Base-by-base conservation (phyloP, 345 rosid species). In the Populus tremula region DNA sequence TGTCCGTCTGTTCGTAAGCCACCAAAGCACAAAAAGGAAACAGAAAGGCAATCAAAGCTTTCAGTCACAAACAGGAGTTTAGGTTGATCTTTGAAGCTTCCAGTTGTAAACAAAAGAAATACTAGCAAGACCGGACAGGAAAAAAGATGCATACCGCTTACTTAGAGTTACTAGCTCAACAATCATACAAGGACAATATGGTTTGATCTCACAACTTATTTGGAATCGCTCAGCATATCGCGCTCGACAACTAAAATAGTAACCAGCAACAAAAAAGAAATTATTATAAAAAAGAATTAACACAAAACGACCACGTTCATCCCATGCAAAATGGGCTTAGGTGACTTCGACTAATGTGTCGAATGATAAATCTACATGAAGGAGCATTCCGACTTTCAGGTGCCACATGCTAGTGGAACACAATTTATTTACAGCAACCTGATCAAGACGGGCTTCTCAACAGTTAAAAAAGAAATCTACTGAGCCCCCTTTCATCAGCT, bases 351-450 rank as follows among this genome's bases (percentile, higher is more conserved):
- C 75, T 1, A 54, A 13, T 23, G 31, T 39, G 50, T 20, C 72
- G 18, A 27, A 65, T 17, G 69, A 16, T 31, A 31, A 69, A 81
- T 71, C 82, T 81, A 79, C 84, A 75, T 53, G 74, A 54, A 61
- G 53, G 71, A 25, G 79, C 77, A 73, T 70, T 71, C 75, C 80
- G 59, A 16, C 53, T 74, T 80, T 59, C 61, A 39, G 59, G 45
- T 35, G 50, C 67, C 33, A 18, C 47, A 17, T 61, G 76, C 65
- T 45, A 71, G 68, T 25, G 69, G 76, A 75, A 71, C 70, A 62
- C 50, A 69, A 78, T 81, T 79, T 79, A 85, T 81, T 81, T 79
- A 85, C 83, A 78, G 59, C 83, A 72, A 73, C 72, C 76, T 12
- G 39, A 74, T 14, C 61, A 45, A 27, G 27, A 76, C 70, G 6